Base-by-base conservation (phyloP, 148 eudicot genomes). In the Rheum nobile region DNA sequence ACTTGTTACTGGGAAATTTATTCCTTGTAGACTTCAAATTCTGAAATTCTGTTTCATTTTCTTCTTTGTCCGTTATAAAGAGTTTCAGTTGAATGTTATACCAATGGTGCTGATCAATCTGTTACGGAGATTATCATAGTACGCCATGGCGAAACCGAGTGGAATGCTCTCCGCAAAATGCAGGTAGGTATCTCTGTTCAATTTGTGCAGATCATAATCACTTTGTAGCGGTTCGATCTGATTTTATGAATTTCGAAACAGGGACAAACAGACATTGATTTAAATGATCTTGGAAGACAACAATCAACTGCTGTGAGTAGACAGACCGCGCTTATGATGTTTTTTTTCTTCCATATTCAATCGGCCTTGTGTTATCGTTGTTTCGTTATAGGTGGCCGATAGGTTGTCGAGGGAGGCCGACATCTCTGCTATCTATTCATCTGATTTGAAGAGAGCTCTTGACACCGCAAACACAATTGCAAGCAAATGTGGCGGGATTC, bases 201-300 rank as follows among this genome's bases (percentile, higher is more conserved):
- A 10, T 0, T 74, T 29, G 71, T 24, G 67, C 37, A 22, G 32
- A 22, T 75, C 3, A 32, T 68, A 29, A 73, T 74, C 75, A 29
- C 41, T 71, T 34, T 2, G 6, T 17, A 32, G n/a, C n/a, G n/a
- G n/a, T n/a, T 1, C 3, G 22, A 65, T 65, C 14, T 65, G 41
- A 34, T 65, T 32, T n/a, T 65, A 28, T 32, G 22, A 34, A 0
- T 65, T 6, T 65, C 5, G 39, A 17, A 14, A 16, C 78, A 94
- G 98, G 98, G 98, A 21, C 98, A 88, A 34, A 57, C 89, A 79
- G 97, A 94, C 84, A 88, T 94, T 41, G 92, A 84, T n/a, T 75
- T 94, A 38, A 94, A 88, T 78, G 96, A 91, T 70, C 77, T 79
- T 76, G 98, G 98, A 28, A 88, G 90, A 80, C 77, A 86, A 80